Conservation (phyloP, 2,329 filamentous ascomycete genomes). For the Trichoderma endophyticum region DNA sequence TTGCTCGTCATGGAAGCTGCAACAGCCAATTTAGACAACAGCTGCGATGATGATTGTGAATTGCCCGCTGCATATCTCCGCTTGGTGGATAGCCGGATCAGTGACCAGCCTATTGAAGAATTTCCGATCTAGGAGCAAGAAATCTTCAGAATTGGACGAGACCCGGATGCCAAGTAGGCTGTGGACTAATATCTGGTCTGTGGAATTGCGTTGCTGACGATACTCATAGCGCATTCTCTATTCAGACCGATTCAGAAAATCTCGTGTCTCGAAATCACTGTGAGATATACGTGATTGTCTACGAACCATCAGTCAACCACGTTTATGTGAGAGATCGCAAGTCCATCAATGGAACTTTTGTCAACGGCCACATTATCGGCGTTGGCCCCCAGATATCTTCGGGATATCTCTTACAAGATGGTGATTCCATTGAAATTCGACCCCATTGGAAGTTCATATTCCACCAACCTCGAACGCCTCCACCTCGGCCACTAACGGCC, state of each 20-base stretch:
- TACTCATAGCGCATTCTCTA: conserved; percentile 35
- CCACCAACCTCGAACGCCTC: conserved; percentile 28
- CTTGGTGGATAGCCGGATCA: conserved; percentile 26
- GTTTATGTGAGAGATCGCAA: conserved; percentile 56
- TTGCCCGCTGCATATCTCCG: conserved; percentile 28
- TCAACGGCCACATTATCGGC: conserved; percentile 47
- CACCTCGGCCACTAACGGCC: conserved; percentile 26
- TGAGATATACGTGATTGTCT: conserved; percentile 53
- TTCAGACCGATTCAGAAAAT: conserved; percentile 37
- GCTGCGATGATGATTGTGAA: not conserved
- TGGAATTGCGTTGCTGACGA: not conserved
- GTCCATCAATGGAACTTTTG: conserved; percentile 52
- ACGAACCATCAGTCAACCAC: conserved; percentile 43
- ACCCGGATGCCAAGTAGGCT: conserved; percentile 35
- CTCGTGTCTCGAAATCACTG: conserved; percentile 52
- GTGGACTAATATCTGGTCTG: not conserved
- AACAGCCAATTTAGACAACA: not conserved
- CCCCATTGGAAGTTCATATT: conserved; percentile 39
- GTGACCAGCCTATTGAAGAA: conserved; percentile 24
- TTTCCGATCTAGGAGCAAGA: conserved; percentile 31
- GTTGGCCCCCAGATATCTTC: conserved; percentile 34
- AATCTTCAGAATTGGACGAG: conserved; percentile 37
- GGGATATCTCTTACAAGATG: conserved; percentile 48
- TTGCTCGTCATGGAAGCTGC: not conserved
- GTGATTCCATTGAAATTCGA: conserved; percentile 46